Evolutionary conservation across 352 stramenopile genomes (phyloP).

Genomic region (Phytophthora fragariaefolia): DNA sequence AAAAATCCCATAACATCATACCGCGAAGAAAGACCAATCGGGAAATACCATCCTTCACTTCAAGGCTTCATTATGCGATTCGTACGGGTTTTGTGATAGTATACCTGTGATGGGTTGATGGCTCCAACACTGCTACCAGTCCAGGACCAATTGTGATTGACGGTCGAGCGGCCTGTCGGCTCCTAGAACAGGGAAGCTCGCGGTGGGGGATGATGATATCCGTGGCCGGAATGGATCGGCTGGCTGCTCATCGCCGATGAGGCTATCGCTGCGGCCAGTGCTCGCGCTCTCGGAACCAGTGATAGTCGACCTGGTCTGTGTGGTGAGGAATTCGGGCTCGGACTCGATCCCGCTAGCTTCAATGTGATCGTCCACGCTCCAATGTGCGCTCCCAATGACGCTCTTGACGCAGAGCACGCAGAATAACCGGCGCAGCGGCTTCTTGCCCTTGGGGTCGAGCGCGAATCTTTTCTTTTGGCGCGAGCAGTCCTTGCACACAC

Average conservation of each 20-base stretch:
- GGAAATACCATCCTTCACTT: neutral
- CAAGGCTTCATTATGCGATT: slow-evolving; percentile 1
- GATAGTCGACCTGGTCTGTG: slow-evolving; percentile 9
- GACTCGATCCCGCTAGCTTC: slow-evolving; percentile 23
- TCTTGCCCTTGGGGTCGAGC: slow-evolving; percentile 33
- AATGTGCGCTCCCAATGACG: slow-evolving; percentile 32
- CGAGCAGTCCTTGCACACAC: slow-evolving; percentile 48
- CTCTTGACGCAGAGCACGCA: slow-evolving; percentile 41
- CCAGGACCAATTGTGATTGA: slow-evolving; percentile 25
- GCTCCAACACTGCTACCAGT: slow-evolving; percentile 19
- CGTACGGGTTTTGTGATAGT: slow-evolving; percentile 15
- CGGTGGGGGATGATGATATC: slow-evolving; percentile 17
- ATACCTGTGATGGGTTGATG: neutral
- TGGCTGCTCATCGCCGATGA: slow-evolving; percentile 7
- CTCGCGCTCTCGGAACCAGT: slow-evolving; percentile 17
- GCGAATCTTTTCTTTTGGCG: slow-evolving; percentile 33
- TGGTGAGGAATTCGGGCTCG: slow-evolving; percentile 11
- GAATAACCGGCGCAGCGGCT: slow-evolving; percentile 33
- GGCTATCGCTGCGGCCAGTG: slow-evolving; percentile 13
- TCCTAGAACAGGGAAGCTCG: slow-evolving; percentile 17
- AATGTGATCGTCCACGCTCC: slow-evolving; percentile 29
- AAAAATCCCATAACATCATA: too few species aligned
- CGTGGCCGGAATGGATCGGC: slow-evolving; percentile 31
- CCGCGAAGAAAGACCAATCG: too few species aligned
- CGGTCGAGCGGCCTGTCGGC: slow-evolving; percentile 14